Conservation (phyloP, 2,329 filamentous ascomycete species). For the Lasiodiplodia theobromae region DNA sequence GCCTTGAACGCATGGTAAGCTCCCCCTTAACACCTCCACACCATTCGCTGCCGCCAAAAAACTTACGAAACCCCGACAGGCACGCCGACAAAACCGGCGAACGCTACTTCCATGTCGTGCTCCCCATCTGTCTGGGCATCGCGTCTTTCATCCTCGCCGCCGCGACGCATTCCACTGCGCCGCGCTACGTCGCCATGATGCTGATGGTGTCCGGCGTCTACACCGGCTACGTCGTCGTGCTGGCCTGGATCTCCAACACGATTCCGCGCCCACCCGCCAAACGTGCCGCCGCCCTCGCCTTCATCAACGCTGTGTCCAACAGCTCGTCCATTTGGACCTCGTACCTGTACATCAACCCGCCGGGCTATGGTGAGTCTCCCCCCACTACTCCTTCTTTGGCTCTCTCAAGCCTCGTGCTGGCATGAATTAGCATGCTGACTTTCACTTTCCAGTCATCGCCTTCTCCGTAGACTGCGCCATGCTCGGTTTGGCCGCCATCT, state of each 20-base stretch:
- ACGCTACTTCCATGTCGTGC: constrained; percentile 71
- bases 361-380: constrained; percentile 19
- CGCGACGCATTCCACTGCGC: constrained; percentile 64
- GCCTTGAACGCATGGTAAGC: constrained; percentile 66
- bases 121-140: constrained; percentile 68
- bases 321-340: constrained; percentile 72
- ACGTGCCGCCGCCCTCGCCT: constrained; percentile 73
- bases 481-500: constrained; percentile 66
- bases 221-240: constrained; percentile 65
- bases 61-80: constrained; percentile 3
- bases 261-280: constrained; percentile 79
- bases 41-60: no score
- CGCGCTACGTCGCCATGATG: constrained; percentile 75
- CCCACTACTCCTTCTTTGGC: not conserved
- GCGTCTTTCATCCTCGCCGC: constrained; percentile 73
- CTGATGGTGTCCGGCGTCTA: constrained; percentile 71
- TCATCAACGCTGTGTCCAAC: constrained; percentile 78
- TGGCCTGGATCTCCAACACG: constrained; percentile 79
- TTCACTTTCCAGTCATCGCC: constrained; percentile 58
- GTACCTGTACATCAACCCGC: constrained; percentile 68
- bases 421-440: not conserved
- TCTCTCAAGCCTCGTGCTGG: not conserved
- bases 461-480: constrained; percentile 74
- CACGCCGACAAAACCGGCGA: constrained; percentile 76
- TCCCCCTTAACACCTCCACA: no score